phyloP scores from a whole-genome alignment of 305 asterid species.

The Fraxinus greggii region DNA sequence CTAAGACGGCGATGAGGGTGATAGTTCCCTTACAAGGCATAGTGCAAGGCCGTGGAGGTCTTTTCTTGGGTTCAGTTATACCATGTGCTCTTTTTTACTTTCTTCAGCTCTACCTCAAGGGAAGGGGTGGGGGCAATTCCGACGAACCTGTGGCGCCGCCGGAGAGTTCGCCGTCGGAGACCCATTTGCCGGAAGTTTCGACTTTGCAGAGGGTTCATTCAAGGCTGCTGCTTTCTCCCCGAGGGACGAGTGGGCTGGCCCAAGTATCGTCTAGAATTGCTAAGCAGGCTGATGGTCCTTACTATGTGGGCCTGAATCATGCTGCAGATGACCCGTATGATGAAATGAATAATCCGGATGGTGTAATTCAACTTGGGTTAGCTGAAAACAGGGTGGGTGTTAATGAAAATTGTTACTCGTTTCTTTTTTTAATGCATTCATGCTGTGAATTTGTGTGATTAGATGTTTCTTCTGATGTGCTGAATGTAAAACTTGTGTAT shows the following conservation, averaged over 20 bases:
- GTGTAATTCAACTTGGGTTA: slow-evolving; percentile 59
- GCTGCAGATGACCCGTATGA: slow-evolving; percentile 51
- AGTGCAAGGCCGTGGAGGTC: slow-evolving; percentile 74
- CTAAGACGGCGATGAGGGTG: slow-evolving; percentile 67
- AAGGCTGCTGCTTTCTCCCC: slow-evolving; percentile 44
- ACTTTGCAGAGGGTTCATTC: slow-evolving; percentile 55
- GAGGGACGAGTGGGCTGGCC: slow-evolving; percentile 40
- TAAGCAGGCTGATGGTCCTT: slow-evolving; percentile 42
- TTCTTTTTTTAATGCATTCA: neutral
- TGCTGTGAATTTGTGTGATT: neutral
- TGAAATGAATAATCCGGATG: slow-evolving; percentile 46
- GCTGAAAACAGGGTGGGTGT: slow-evolving; percentile 55
- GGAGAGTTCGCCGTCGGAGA: slow-evolving; percentile 30
- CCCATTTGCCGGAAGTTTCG: slow-evolving; percentile 32
- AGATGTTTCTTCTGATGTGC: neutral
- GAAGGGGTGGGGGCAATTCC: slow-evolving; percentile 38
- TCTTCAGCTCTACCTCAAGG: slow-evolving; percentile 56
- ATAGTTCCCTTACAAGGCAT: slow-evolving; percentile 72
- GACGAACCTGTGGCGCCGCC: slow-evolving; percentile 25
- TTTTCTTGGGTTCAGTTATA: slow-evolving; percentile 60
- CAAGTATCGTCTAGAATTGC: slow-evolving; percentile 47
- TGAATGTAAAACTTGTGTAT: neutral
- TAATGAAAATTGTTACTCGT: neutral
- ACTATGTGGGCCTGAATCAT: slow-evolving; percentile 40
- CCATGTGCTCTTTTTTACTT: slow-evolving; percentile 81